Percentiles rank a stretch among this genome's conserved stretches.
Conservation (phyloP, 2,329 filamentous ascomycete genomes). For the Apiospora aurea region DNA sequence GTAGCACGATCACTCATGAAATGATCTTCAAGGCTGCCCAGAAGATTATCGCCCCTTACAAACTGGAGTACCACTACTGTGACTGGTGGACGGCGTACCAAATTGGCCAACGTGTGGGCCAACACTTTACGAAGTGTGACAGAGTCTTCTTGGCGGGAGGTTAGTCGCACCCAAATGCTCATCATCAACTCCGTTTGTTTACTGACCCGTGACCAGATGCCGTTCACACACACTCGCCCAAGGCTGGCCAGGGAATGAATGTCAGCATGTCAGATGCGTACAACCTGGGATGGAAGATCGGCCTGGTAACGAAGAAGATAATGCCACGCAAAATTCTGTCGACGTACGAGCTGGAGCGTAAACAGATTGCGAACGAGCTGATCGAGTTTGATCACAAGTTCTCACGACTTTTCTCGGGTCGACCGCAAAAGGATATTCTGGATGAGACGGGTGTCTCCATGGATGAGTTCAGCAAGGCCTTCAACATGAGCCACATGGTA, state of each 20-base stretch:
- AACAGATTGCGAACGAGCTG: conserved; percentile 64
- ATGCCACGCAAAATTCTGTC: conserved; percentile 43
- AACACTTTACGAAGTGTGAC: conserved; percentile 60
- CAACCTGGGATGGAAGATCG: conserved; percentile 44
- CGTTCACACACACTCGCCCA: conserved; percentile 62
- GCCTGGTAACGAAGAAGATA: conserved; percentile 43
- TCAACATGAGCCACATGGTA: conserved; percentile 37
- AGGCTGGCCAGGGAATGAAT: conserved; percentile 76
- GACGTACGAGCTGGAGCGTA: conserved; percentile 54
- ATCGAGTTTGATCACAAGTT: conserved; percentile 62
- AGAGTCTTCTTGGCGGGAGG: conserved; percentile 74
- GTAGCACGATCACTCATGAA: conserved; percentile 68
- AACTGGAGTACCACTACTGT: conserved; percentile 67
- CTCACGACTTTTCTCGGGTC: conserved; percentile 55
- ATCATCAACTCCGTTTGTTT: background rate
- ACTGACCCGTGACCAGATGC: conserved; percentile 49
- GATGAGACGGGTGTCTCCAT: conserved; percentile 64
- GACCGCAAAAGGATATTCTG: conserved; percentile 60
- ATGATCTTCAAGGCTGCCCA: conserved; percentile 68
- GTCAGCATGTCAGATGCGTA: conserved; percentile 43
- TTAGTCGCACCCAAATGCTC: conserved; percentile 24
- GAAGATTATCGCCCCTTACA: conserved; percentile 72
- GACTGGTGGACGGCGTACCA: conserved; percentile 70
- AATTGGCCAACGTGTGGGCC: conserved; percentile 70
- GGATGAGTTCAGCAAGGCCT: conserved; percentile 54